Percentiles rank a stretch among this genome's conserved stretches.
Conservation (phyloP, 208 protist genomes). For the Balamuthia mandrillaris region DNA sequence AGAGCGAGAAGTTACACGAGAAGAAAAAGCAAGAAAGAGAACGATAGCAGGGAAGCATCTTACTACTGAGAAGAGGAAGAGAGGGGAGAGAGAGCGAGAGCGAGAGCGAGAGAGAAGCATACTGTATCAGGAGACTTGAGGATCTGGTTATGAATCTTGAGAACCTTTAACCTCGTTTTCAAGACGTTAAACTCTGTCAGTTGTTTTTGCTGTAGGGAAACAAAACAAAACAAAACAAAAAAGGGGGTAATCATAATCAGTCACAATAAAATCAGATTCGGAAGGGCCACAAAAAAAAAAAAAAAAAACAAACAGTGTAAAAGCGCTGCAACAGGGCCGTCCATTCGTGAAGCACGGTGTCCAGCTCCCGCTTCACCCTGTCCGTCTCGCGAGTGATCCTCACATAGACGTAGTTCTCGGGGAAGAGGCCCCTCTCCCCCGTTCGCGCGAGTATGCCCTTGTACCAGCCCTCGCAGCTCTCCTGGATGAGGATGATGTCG, state of each 20-base stretch:
- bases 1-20: neutral
- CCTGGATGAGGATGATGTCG: neutral
- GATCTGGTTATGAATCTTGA: conserved; percentile 42
- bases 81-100: neutral
- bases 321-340: neutral
- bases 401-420: neutral
- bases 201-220: conserved; percentile 17
- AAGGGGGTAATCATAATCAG: neutral
- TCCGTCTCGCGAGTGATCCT: neutral
- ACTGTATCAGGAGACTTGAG: conserved; percentile 6
- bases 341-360: conserved; percentile 8
- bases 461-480: neutral
- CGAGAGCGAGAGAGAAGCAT: neutral
- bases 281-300: neutral
- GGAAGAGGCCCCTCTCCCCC: neutral
- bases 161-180: conserved; percentile 33
- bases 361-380: neutral
- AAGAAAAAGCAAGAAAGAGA: neutral
- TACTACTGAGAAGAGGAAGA: neutral
- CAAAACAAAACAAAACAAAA: neutral
- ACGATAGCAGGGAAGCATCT: neutral
- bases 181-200: conserved; percentile 31
- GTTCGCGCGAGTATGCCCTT: neutral
- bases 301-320: neutral
- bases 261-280: neutral